Percentiles rank a stretch among this genome's conserved stretches.
Conservation (phyloP, 805 yeast genomes). For the Candida nitratophila region DNA sequence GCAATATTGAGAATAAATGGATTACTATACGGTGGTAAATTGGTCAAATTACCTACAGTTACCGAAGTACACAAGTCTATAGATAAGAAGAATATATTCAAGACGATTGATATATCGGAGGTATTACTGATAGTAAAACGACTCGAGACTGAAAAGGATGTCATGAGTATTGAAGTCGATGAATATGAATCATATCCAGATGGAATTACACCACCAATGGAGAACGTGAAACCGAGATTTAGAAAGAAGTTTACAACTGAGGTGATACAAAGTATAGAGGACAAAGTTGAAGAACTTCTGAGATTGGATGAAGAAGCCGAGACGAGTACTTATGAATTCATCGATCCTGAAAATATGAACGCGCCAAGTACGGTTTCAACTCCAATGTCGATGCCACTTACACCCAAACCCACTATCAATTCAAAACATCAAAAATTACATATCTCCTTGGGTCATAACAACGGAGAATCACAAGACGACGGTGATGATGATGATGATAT, state of each 20-base stretch:
- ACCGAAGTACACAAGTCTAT: conserved; percentile 84
- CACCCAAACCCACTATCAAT: neutral
- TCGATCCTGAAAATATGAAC: conserved; percentile 44
- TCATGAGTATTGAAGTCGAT: conserved; percentile 35
- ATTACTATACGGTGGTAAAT: conserved; percentile 68
- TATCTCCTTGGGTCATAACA: neutral
- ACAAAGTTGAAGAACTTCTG: conserved; percentile 68
- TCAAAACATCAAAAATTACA: neutral
- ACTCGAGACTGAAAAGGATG: conserved; percentile 36
- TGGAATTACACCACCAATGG: conserved; percentile 80
- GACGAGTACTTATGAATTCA: conserved; percentile 66
- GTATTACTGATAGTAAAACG: conserved; percentile 68
- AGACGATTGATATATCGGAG: conserved; percentile 80
- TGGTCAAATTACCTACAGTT: conserved; percentile 85
- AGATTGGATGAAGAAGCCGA: conserved; percentile 78
- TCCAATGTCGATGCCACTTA: conserved; percentile 8
- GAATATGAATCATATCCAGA: conserved; percentile 47
- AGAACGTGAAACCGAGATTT: conserved; percentile 64
- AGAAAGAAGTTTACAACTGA: conserved; percentile 63
- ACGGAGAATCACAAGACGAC: conserved; percentile 4
- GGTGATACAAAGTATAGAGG: conserved; percentile 72
- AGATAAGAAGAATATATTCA: conserved; percentile 82
- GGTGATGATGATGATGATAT: conserved; percentile 27
- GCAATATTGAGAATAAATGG: conserved; percentile 73
- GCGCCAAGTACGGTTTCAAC: conserved; percentile 27